These are phyloP conservation scores for Zoysia japonica DNA, from an alignment of 176 grass and related monocot genomes.

Conservation along the genomic window DNA sequence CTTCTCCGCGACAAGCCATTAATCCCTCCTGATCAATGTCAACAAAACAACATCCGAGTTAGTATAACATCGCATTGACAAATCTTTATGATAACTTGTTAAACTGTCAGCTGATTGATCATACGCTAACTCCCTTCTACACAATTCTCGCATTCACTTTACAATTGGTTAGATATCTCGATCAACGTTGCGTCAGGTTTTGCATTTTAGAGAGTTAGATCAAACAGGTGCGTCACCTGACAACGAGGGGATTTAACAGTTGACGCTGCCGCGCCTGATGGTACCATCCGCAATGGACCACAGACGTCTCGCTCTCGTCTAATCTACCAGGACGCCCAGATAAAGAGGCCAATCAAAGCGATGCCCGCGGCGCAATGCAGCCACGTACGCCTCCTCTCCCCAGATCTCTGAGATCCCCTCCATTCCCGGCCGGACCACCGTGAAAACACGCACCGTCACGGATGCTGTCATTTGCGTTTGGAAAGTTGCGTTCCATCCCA, in stretches of 20 bases:
- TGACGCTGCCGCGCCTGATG: background rate
- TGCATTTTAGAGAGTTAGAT: background rate
- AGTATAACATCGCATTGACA: background rate
- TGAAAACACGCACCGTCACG: too few relatives aligned
- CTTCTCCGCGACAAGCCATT: background rate
- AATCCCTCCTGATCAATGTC: too few relatives aligned
- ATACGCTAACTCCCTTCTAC: background rate
- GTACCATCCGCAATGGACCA: background rate
- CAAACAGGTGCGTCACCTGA: background rate
- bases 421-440: background rate
- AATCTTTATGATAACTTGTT: background rate
- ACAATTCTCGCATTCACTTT: background rate
- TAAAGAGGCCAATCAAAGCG: constrained; percentile 6
- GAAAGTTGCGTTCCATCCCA: too few relatives aligned
- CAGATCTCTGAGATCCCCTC: constrained; percentile 27
- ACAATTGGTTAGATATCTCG: background rate
- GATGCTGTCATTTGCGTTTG: too few relatives aligned
- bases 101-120: background rate
- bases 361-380: background rate
- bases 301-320: background rate
- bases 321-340: background rate
- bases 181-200: background rate
- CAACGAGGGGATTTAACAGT: background rate
- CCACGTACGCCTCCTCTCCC: background rate
- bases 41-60: too few relatives aligned